A percentile compares a stretch with the other conserved stretches of the same genome.
Evolutionary conservation across 495 filamentous ascomycete species (phyloP).

Genomic region (Podospora pseudoanserina): DNA sequence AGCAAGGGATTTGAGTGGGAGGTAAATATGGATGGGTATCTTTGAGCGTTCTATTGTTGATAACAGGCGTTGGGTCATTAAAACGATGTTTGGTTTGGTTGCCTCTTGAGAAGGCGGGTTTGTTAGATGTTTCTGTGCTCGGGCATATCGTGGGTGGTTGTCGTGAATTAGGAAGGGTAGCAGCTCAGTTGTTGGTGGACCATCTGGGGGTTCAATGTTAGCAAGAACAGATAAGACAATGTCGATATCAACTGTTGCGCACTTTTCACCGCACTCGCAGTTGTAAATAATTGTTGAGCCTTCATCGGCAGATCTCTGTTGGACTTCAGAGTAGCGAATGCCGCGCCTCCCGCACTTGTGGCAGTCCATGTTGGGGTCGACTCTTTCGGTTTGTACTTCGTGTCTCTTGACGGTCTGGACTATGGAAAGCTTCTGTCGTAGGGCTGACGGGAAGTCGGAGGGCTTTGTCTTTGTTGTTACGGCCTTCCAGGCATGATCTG

Average conservation of each 20-base stretch:
- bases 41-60: neutral
- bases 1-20: slow-evolving; percentile 27
- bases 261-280: slow-evolving; percentile 84
- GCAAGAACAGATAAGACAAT: slow-evolving; percentile 4
- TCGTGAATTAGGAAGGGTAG: neutral
- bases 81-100: slow-evolving; percentile 19
- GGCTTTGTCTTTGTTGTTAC: slow-evolving; percentile 81
- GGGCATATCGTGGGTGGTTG: slow-evolving; percentile 4
- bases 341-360: slow-evolving; percentile 75
- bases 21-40: slow-evolving; percentile 15
- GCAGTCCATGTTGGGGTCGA: slow-evolving; percentile 65
- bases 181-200: slow-evolving; percentile 33
- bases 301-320: slow-evolving; percentile 91
- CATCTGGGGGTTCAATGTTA: slow-evolving; percentile 46
- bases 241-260: slow-evolving; percentile 32
- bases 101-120: neutral
- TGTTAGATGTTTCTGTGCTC: slow-evolving; percentile 13
- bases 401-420: slow-evolving; percentile 77
- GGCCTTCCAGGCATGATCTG: slow-evolving; percentile 76
- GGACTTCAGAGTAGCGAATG: slow-evolving; percentile 79
- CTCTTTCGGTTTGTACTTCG: slow-evolving; percentile 72
- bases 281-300: slow-evolving; percentile 86
- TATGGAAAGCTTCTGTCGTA: slow-evolving; percentile 79
- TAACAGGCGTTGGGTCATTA: slow-evolving; percentile 19
- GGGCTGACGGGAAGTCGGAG: slow-evolving; percentile 78